Evolutionary conservation across 2,329 filamentous ascomycete species (phyloP).

Genomic region (Xylariaceae sp.): DNA sequence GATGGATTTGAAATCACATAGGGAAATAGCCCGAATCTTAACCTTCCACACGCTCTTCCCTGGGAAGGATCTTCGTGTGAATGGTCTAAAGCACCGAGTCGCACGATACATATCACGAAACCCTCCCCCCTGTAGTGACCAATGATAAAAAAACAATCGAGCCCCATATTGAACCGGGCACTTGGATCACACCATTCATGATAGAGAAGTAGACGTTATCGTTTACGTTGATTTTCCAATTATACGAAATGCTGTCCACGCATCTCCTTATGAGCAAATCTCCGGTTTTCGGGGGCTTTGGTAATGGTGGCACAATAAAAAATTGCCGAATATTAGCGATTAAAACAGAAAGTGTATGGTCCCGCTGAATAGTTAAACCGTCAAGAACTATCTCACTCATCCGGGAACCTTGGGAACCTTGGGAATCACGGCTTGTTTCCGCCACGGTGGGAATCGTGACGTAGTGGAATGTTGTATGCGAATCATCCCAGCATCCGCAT

Average conservation of each 20-base stretch:
- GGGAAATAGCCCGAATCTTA: not conserved
- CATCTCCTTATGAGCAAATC: not conserved
- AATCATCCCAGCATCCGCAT: too few relatives aligned
- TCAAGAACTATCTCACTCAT: not conserved
- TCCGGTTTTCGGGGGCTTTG: not conserved
- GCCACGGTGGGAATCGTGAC: not conserved
- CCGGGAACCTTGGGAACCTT: not conserved
- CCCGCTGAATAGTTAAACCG: not conserved
- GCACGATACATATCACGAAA: not conserved
- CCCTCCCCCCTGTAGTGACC: too few relatives aligned
- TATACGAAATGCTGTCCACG: too few relatives aligned
- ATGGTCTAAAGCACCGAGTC: conserved; percentile 1
- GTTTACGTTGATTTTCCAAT: too few relatives aligned
- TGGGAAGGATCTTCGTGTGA: not conserved
- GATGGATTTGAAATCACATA: not conserved
- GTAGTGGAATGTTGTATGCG: too few relatives aligned
- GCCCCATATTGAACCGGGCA: not conserved
- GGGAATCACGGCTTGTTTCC: too few relatives aligned
- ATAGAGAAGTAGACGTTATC: not conserved
- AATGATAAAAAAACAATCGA: too few relatives aligned
- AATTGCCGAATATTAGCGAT: not conserved
- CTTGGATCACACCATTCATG: not conserved
- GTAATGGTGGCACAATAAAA: not conserved
- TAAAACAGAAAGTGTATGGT: too few relatives aligned
- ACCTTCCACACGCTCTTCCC: not conserved